Percentiles rank a stretch among this genome's conserved stretches.
phyloP scores from a whole-genome alignment of 2,329 filamentous ascomycete genomes.

The Scopulariopsis brevicaulis region DNA sequence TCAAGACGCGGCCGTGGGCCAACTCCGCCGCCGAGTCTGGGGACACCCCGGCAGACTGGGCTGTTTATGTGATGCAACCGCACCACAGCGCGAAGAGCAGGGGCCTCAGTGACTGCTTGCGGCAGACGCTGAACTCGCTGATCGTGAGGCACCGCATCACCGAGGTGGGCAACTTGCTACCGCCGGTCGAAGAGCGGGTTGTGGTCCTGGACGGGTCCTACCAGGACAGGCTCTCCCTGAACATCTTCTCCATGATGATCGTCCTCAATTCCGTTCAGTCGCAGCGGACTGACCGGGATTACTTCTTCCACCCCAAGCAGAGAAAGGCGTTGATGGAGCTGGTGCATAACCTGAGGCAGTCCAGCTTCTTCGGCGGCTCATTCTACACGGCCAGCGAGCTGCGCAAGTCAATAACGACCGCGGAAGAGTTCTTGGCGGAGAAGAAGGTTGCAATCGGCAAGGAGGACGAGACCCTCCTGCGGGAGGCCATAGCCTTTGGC shows the following conservation, averaged over 20 bases:
- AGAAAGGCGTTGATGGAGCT: slow-evolving; percentile 53
- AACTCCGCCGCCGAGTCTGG: slow-evolving; percentile 43
- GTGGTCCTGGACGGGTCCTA: slow-evolving; percentile 70
- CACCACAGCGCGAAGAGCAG: slow-evolving; percentile 29
- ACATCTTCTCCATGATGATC: slow-evolving; percentile 75
- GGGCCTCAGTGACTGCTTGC: slow-evolving; percentile 39
- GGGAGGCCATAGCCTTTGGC: slow-evolving; percentile 55
- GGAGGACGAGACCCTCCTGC: slow-evolving; percentile 50
- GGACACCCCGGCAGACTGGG: slow-evolving; percentile 55
- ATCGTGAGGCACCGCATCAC: slow-evolving; percentile 70
- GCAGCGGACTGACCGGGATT: slow-evolving; percentile 72
- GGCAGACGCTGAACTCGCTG: slow-evolving; percentile 60
- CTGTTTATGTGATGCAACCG: slow-evolving; percentile 55
- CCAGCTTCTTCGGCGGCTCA: slow-evolving; percentile 75
- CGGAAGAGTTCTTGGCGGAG: slow-evolving; percentile 55
- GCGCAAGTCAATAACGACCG: slow-evolving; percentile 49
- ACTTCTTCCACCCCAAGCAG: slow-evolving; percentile 76
- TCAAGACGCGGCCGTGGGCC: slow-evolving; percentile 70
- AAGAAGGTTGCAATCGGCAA: slow-evolving; percentile 44
- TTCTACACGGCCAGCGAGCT: slow-evolving; percentile 60
- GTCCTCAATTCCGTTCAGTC: slow-evolving; percentile 83
- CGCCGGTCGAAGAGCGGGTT: slow-evolving; percentile 59
- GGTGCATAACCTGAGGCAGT: slow-evolving; percentile 69
- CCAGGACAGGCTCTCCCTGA: slow-evolving; percentile 73
- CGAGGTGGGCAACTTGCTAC: slow-evolving; percentile 60